Base-by-base conservation (phyloP, 257 asterid genomes). In the Lycium ferocissimum region DNA sequence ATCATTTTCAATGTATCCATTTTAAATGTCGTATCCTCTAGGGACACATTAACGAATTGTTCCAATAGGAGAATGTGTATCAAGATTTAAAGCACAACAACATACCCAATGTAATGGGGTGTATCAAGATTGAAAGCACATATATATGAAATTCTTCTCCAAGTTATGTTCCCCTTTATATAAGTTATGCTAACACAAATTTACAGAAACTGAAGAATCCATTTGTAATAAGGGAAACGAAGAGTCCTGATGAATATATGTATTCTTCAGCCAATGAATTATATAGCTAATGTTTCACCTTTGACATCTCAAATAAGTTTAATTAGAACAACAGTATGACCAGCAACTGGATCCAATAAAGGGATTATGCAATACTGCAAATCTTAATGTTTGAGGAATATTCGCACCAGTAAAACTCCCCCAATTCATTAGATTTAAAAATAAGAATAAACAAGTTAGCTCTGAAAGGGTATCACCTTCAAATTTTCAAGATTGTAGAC, bases 401-500 rank as follows among this genome's bases (percentile, higher is more conserved):
- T 10, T 7, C 22, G 18, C 9, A 76, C 26, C 62, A 53, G 45
- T 78, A 33, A 14, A 78, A 26, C 40, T 3, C 14, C 40, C 9
- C 9, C 33, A 53, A 4, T 53, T 53, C 82, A 53, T 53, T 14
- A 78, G 45, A n/a, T n/a, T 43, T 40, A 40, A 70, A 8, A 69
- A 69, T 51, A 37, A 6, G 15, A 69, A 26, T 26, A 26, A 26
- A 26, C 7, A 37, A 69, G 6, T 57, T 37, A 3, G 51, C 76
- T 69, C 78, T 53, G 61, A 5, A 78, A 78, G 26, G 9, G 65
- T 7, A 53, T 78, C 47, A 78, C 51, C 54, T 83, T 67, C 69
- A 83, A 82, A 57, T 66, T 5, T 66, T 58, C 66, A 83, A 18
- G 81, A 59, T 70, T 83, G 71, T 43, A 54, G 70, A 67, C 80